A percentile compares a stretch with the other conserved stretches of the same genome.
Conservation (phyloP, 1,284 basidiomycete species). For the Pseudozyma flocculosa region DNA sequence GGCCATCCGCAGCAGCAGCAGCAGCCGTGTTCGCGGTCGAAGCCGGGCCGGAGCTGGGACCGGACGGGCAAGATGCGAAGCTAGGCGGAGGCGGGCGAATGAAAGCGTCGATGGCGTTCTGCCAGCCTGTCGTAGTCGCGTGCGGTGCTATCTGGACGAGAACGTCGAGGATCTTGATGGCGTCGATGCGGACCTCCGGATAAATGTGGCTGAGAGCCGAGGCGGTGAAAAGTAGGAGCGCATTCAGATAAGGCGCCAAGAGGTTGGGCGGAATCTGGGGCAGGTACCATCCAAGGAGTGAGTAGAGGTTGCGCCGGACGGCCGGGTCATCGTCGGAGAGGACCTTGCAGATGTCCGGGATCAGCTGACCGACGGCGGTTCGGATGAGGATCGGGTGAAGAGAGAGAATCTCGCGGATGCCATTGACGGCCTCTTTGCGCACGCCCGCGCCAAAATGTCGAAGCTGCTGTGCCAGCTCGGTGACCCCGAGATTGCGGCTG, state of each 20-base stretch:
- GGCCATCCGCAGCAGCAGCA: constrained; percentile 8
- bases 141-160: constrained; percentile 73
- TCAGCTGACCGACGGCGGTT: constrained; percentile 66
- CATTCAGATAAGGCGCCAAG: constrained; percentile 65
- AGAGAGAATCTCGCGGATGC: constrained; percentile 76
- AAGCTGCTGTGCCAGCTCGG: constrained; percentile 74
- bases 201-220: constrained; percentile 94
- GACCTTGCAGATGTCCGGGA: constrained; percentile 70
- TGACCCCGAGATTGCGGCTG: constrained; percentile 68
- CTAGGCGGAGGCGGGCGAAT: constrained; percentile 7
- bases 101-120: constrained; percentile 23
- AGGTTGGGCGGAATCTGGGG: constrained; percentile 67
- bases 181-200: constrained; percentile 87
- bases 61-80: constrained; percentile 9
- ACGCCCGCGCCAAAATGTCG: constrained; percentile 79
- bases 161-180: constrained; percentile 76
- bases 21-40: constrained; percentile 1
- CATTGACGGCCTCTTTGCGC: constrained; percentile 78
- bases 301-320: constrained; percentile 61
- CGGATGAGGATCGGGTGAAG: constrained; percentile 67
- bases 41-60: too few relatives aligned
- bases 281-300: constrained; percentile 70
- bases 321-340: constrained; percentile 67
- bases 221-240: constrained; percentile 80
- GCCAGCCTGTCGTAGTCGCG: constrained; percentile 44